Conservation (phyloP, 2,329 filamentous ascomycete genomes). For the Lecanoromycetidae sp. region DNA sequence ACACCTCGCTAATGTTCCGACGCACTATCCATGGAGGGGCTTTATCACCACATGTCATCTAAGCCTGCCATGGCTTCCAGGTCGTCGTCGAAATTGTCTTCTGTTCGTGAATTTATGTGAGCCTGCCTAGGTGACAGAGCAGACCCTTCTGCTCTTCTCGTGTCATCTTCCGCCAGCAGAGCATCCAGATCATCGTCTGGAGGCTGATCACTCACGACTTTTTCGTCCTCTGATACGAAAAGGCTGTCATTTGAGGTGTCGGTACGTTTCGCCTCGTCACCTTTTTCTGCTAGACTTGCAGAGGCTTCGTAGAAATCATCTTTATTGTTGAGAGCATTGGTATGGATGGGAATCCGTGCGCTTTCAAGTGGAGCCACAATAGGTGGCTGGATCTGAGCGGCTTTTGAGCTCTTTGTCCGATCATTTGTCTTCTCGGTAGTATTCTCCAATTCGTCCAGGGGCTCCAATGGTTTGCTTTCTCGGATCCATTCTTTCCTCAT, state of each 20-base stretch:
- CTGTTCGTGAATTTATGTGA: background rate
- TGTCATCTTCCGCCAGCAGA: conserved; percentile 39
- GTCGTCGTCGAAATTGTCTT: conserved; percentile 45
- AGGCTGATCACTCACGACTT: conserved; percentile 12
- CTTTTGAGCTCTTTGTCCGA: background rate
- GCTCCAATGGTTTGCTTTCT: conserved; percentile 39
- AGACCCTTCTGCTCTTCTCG: conserved; percentile 6
- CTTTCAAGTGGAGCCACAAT: background rate
- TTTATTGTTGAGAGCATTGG: background rate
- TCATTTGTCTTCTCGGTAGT: background rate
- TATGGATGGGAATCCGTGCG: background rate
- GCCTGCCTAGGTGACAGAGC: background rate
- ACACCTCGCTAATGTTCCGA: conserved; percentile 6
- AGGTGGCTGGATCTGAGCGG: background rate
- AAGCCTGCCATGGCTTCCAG: conserved; percentile 58
- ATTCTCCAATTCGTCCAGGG: background rate
- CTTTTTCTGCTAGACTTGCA: background rate
- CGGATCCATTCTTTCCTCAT: conserved; percentile 76
- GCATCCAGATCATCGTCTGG: conserved; percentile 38
- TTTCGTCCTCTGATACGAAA: conserved; percentile 21
- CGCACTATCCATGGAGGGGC: background rate
- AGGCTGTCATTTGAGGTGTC: conserved; percentile 17
- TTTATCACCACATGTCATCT: conserved; percentile 43
- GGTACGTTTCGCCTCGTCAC: background rate
- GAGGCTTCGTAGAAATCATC: conserved; percentile 3